Evolutionary conservation across 129 eudicot species (phyloP).

Genomic region (Ambrosia artemisiifolia): DNA sequence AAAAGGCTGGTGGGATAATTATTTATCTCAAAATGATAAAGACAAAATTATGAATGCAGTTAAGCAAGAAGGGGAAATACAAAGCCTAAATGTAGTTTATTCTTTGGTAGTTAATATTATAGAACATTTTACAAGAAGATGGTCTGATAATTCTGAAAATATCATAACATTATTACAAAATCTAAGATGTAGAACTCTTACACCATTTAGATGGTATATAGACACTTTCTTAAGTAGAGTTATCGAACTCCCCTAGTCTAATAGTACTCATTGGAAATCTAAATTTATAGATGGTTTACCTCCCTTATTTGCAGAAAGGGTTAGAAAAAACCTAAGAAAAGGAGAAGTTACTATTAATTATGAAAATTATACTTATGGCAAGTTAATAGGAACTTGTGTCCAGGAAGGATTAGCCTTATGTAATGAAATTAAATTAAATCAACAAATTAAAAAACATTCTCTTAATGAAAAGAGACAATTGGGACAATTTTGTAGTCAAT

Average conservation of each 20-base stretch:
- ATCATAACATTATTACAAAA: no score
- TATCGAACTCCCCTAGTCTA: neutral
- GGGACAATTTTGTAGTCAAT: no score
- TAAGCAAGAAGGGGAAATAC: neutral
- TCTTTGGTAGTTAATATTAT: neutral
- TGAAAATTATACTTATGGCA: neutral
- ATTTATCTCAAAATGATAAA: neutral
- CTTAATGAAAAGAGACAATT: no score
- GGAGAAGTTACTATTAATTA: neutral
- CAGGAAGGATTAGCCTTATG: neutral
- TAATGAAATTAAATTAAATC: no score
- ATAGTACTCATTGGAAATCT: neutral
- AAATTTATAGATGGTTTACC: neutral
- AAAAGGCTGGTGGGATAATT: constrained; percentile 17
- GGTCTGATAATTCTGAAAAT: neutral
- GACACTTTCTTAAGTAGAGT: neutral
- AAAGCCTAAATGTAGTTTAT: neutral
- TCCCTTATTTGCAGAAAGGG: neutral
- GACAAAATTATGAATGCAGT: neutral
- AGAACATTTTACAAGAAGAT: neutral
- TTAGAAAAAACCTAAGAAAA: neutral
- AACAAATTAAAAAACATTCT: no score
- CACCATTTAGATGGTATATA: neutral
- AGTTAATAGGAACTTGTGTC: neutral
- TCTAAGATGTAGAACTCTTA: neutral